These are phyloP conservation scores for Deuterostichococcus epilithicus DNA, from an alignment of 139 green algal genomes.

Conservation along the genomic window DNA sequence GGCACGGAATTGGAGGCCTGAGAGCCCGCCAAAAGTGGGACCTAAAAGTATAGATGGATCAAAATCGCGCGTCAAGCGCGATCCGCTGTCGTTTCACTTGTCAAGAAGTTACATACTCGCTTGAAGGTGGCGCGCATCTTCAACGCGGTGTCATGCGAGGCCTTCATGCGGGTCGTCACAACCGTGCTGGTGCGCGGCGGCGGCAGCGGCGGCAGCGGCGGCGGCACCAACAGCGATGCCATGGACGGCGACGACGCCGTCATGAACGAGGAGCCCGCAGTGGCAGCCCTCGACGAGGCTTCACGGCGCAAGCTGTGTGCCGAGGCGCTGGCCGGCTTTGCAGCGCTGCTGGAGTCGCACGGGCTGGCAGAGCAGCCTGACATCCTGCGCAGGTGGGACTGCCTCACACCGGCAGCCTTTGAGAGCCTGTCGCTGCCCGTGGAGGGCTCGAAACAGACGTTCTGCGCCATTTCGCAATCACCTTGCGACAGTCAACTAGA, in stretches of 20 bases:
- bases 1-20: no score
- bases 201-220: neutral
- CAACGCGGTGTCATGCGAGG: neutral
- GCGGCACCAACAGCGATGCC: neutral
- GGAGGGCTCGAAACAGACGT: no score
- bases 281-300: no score
- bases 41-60: no score
- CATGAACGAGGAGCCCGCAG: no score
- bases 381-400: constrained; percentile 7
- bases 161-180: neutral
- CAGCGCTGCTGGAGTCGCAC: constrained; percentile 12
- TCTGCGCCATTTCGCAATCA: no score
- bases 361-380: constrained; percentile 22
- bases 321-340: constrained; percentile 30
- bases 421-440: constrained; percentile 17
- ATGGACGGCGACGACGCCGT: no score
- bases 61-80: no score
- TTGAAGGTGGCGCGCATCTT: neutral
- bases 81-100: no score
- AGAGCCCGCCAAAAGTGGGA: no score
- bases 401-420: neutral
- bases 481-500: no score
- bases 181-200: neutral
- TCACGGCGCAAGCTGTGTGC: neutral
- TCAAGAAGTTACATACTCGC: no score